These are phyloP conservation scores for Protomyces arabidopsidicola DNA, from an alignment of 1,139 yeast genomes.

Conservation along the genomic window DNA sequence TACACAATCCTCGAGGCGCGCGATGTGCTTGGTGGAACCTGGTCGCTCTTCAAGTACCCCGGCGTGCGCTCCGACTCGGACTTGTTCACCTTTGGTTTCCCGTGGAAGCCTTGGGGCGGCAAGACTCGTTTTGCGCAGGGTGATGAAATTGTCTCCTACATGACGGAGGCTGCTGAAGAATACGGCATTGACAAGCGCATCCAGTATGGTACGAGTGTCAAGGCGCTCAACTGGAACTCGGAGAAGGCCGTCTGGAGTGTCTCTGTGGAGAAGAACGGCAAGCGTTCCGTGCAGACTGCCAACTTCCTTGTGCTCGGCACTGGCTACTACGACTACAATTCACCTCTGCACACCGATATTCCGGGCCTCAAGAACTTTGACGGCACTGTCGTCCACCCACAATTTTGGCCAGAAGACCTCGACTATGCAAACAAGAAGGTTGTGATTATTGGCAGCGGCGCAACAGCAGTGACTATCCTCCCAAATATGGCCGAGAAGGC, in stretches of 20 bases:
- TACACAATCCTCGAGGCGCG: conserved; percentile 43
- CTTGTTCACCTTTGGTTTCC: conserved; percentile 47
- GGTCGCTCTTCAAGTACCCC: conserved; percentile 46
- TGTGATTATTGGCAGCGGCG: conserved; percentile 46
- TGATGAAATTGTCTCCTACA: conserved; percentile 45
- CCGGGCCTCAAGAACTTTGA: conserved; percentile 42
- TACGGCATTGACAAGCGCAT: conserved; percentile 43
- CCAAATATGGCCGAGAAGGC: conserved; percentile 48
- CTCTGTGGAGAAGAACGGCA: conserved; percentile 34
- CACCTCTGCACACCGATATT: conserved; percentile 43
- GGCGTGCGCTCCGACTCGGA: conserved; percentile 25
- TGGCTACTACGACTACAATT: conserved; percentile 38
- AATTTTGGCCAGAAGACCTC: conserved; percentile 44
- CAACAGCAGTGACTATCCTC: conserved; percentile 48
- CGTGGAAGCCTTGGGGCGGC: conserved; percentile 44
- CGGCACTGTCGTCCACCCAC: conserved; percentile 45
- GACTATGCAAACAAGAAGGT: conserved; percentile 44
- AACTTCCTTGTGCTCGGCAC: conserved; percentile 45
- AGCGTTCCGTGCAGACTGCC: conserved; percentile 35
- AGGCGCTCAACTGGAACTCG: conserved; percentile 39
- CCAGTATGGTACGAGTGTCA: conserved; percentile 36
- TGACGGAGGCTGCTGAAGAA: conserved; percentile 39
- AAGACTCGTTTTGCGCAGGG: conserved; percentile 48
- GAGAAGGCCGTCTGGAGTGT: conserved; percentile 41
- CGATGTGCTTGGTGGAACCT: conserved; percentile 45